Evolutionary conservation across 805 yeast species (phyloP).

Genomic region (Saccharomycopsis synnaedendra): DNA sequence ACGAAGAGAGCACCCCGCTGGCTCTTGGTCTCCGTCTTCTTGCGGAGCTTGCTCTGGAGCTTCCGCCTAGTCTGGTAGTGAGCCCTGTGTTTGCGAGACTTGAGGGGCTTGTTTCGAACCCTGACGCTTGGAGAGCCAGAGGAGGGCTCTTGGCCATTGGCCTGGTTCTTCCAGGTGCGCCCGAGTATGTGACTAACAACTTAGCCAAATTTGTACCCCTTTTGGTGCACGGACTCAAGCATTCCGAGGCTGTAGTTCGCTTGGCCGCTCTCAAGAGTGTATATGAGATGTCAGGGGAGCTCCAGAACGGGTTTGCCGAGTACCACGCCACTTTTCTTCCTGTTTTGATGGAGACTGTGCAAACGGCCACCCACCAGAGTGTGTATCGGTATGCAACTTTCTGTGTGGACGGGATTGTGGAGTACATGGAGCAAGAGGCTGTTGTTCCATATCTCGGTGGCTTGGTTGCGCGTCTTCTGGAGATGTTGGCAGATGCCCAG

Average conservation of each 20-base stretch:
- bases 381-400: slow-evolving; percentile 85
- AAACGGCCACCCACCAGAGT: slow-evolving; percentile 69
- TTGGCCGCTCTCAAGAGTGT: slow-evolving; percentile 80
- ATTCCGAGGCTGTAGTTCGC: slow-evolving; percentile 61
- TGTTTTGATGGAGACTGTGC: slow-evolving; percentile 76
- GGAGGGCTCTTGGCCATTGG: slow-evolving; percentile 78
- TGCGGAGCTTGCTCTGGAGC: slow-evolving; percentile 64
- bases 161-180: slow-evolving; percentile 84
- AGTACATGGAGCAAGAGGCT: slow-evolving; percentile 81
- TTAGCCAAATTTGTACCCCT: slow-evolving; percentile 62
- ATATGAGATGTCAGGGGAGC: slow-evolving; percentile 66
- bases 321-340: slow-evolving; percentile 79
- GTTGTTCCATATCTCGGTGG: slow-evolving; percentile 75
- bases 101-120: slow-evolving; percentile 43
- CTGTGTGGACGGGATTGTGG: slow-evolving; percentile 86
- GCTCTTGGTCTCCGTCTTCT: slow-evolving; percentile 71
- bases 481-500: slow-evolving; percentile 66
- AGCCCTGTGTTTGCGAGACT: slow-evolving; percentile 63
- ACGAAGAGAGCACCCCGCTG: slow-evolving; percentile 78
- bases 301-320: slow-evolving; percentile 76
- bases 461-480: slow-evolving; percentile 79
- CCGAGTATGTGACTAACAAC: slow-evolving; percentile 77
- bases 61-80: slow-evolving; percentile 90
- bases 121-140: slow-evolving; percentile 72
- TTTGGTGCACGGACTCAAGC: slow-evolving; percentile 67